Evolutionary conservation across 805 yeast genomes (phyloP), one percentile per base, ranked within the genome.

Genomic region (Nakazawaea pomicola): DNA sequence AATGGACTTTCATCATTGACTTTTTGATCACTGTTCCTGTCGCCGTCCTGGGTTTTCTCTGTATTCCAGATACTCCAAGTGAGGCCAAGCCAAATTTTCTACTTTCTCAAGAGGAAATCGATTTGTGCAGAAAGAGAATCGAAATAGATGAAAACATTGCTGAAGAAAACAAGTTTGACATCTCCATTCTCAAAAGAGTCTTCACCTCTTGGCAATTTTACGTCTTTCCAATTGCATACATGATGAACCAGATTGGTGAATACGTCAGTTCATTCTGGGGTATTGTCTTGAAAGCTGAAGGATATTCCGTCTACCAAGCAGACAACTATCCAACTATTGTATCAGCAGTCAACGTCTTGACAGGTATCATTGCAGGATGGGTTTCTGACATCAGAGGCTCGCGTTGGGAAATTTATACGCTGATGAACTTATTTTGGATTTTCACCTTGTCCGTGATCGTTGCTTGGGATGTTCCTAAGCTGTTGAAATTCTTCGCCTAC

Each of bases 1-100:
- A 80, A 55, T 78, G 84, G 84, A 54, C 78, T n/a, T 80, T 77
- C 52, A 73, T 80, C 33, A 74, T 79, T 46, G 83, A 79, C 56
- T 78, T 76, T 48, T 50, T 74, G 24, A 65, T 78, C 33, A 77
- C 84, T 0, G 51, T 78, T 3, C 83, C 83, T 1, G 71, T 79
- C 41, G 72, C 74, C 3, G 28, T 77, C 4, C 76, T 71, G 47
- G 84, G 86, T 1, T 64, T 74, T 29, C 35, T 80, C 3, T 70
- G 70, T 41, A 76, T 79, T 54, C 86, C 86, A 10, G 83, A 78
- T 51, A 53, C 63, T 23, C 57, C 60, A 14, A 21, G 30, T 33
- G 38, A 40, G 12, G 17, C 16, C n/a, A 33, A 33, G 21, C 43
- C 38, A 1, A 70, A 76, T 4, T 62, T 60, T 46, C 64, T 65